Evolutionary conservation across 2,329 filamentous ascomycete species (phyloP), one percentile per base, ranked within the genome.

Genomic region (Cadophora sp.): DNA sequence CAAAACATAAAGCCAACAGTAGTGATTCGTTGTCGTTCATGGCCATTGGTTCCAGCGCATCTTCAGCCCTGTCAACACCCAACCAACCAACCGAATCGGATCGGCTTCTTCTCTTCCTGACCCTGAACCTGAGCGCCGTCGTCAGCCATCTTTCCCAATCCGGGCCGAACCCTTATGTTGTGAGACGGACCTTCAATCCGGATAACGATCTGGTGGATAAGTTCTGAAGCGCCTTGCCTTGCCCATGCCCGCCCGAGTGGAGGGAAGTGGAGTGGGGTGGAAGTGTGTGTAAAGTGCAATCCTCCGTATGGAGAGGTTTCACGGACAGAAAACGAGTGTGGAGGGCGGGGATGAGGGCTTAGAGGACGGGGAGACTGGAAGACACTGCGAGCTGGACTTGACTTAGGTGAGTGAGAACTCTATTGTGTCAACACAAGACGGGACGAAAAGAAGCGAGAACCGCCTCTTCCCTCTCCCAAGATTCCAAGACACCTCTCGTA

Each of bases 1-100:
- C 2, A 16, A n/a, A n/a, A n/a, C n/a, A n/a, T n/a, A n/a, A n/a
- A 30, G 27, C 50, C 16, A 5, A 18, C 22, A 16, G 22, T 24
- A 51, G 20, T 14, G 18, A 11, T 27, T 51, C 14, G 22, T 24
- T 30, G 20, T 14, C 18, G 22, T 27, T 51, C 14, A 5, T 3
- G 6, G 27, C 50, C 14, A 58, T 22, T 58, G 55, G 55, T 24
- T 41, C 55, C 55, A 58, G 55, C 55, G 20, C 55, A 58, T 58
- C 22, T 45, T 30, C 58, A 33, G 58, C 24, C 58, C 16, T 18
- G 24, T 11, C 41, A 33, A 27, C 11, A 4, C 3, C 16, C 43
- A 22, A 47, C 43, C 43, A 47, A 47, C 7, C 22, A 60, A 22
- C 58, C 58, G 58, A 60, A 48, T 60, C 58, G 24, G 14, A 60